Percentiles rank a stretch among this genome's conserved stretches.
Conservation (phyloP, 306 rosid genomes). For the Vigna angularis region DNA sequence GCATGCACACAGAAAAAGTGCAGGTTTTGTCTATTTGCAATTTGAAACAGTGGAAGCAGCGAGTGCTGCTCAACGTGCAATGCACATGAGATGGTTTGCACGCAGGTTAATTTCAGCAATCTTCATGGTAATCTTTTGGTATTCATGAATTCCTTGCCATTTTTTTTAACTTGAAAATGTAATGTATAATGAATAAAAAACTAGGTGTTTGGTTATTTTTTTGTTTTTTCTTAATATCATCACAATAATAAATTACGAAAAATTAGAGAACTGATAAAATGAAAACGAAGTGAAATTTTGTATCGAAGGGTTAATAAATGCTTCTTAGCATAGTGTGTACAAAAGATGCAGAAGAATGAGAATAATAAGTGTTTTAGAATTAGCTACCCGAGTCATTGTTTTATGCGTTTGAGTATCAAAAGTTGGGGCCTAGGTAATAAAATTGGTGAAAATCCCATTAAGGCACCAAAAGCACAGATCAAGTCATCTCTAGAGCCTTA, state of each 20-base stretch:
- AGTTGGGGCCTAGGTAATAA: not conserved
- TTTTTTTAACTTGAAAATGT: constrained; percentile 2
- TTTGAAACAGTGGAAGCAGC: constrained; percentile 89
- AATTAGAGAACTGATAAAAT: not conserved
- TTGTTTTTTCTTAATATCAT: not conserved
- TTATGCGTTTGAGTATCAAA: not conserved
- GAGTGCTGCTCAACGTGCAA: constrained; percentile 82
- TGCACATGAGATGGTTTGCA: constrained; percentile 98
- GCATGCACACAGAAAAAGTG: constrained; percentile 69
- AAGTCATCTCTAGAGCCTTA: not conserved
- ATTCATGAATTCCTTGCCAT: not conserved
- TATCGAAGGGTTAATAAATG: not conserved
- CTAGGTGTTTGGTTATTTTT: not conserved
- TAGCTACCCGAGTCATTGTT: not conserved
- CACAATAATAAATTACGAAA: not conserved
- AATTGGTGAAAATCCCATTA: not conserved
- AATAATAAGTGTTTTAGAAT: not conserved
- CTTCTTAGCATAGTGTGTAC: not conserved
- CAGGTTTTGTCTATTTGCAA: constrained; percentile 89
- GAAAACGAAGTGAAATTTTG: not conserved
- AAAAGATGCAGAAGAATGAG: not conserved
- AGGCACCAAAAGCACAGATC: not conserved
- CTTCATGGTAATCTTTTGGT: constrained; percentile 71
- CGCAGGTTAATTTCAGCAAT: constrained; percentile 83
- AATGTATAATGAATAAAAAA: not conserved